Percentiles rank a stretch among this genome's conserved stretches.
These are phyloP conservation scores for Camellia granthamiana DNA, from an alignment of 148 eudicot genomes.

Conservation along the genomic window DNA sequence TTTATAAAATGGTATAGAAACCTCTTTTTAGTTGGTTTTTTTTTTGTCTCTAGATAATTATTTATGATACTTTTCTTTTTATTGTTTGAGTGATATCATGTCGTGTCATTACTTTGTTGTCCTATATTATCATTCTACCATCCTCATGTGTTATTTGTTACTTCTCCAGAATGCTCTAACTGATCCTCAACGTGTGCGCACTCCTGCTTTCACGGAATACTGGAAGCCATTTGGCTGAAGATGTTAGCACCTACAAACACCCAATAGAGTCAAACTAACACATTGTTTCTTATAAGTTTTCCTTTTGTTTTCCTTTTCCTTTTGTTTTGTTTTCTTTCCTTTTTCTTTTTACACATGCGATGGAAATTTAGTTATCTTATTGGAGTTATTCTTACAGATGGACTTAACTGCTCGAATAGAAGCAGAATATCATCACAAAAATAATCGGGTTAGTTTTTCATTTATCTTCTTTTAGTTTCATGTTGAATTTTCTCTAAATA, in stretches of 20 bases:
- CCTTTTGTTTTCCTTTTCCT: too few relatives aligned
- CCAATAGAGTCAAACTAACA: conserved; percentile 5
- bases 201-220: conserved; percentile 72
- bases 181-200: conserved; percentile 80
- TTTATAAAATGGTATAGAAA: not conserved
- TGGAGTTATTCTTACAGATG: conserved; percentile 55
- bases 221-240: conserved; percentile 97
- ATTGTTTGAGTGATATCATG: too few relatives aligned
- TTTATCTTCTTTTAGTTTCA: conserved; percentile 1
- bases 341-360: not conserved
- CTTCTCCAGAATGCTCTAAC: conserved; percentile 82
- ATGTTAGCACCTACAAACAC: conserved; percentile 47
- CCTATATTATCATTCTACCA: not conserved
- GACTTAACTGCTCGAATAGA: conserved; percentile 91
- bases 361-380: conserved; percentile 10
- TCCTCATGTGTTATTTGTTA: conserved; percentile 11
- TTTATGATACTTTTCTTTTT: not conserved
- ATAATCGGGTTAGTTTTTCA: conserved; percentile 60
- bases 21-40: too few relatives aligned
- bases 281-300: not conserved
- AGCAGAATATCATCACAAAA: conserved; percentile 96
- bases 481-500: not conserved
- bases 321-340: not conserved
- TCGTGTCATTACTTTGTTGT: not conserved
- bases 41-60: not conserved